Evolutionary conservation across 371 early-diverging fungal genomes (phyloP), one percentile per base, ranked within the genome.

Genomic region (Dinochytrium kinnereticum): DNA sequence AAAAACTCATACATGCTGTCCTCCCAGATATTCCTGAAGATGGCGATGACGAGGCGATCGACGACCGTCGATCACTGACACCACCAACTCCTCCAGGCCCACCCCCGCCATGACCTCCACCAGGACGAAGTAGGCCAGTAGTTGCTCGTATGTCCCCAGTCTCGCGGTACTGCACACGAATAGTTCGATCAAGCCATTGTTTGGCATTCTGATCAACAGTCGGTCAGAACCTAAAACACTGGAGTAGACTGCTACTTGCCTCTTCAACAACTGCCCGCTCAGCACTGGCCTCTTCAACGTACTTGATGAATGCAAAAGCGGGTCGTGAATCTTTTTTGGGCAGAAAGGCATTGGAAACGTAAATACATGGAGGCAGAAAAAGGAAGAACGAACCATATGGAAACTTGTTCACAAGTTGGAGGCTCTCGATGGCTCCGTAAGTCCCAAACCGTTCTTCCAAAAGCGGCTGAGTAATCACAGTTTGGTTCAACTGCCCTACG

Each of bases 251-350:
- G 13, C 44, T 44, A 7, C 44, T 55, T 84, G 89, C 92, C 81
- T 91, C 89, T 0, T 77, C 59, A 10, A 85, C 85, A 73, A 92
- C 89, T 0, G 92, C 93, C 3, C 71, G 30, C 21, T 77, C 66
- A 0, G 92, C 87, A 31, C 85, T 76, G 0, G 74, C 71, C 49
- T 86, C 87, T 21, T 84, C 72, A n/a, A 75, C 70, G 72, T 81
- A 94, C 57, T 85, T 85, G 30, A 94, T 84, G 76, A 94, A 94
- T 0, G 92, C 92, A 82, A 89, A 91, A 0, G 84, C 85, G 0
- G 81, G 81, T 17, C 78, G 64, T 15, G 78, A 33, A 31, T 70
- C 77, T 80, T n/a, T n/a, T n/a, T n/a, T n/a, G n/a, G n/a, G 28
- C 0, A 49, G 17, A 30, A 44, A 21, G n/a, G n/a, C n/a, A n/a